phyloP scores from a whole-genome alignment of 768 basidiomycete genomes.

The Leccinum ochraceum region DNA sequence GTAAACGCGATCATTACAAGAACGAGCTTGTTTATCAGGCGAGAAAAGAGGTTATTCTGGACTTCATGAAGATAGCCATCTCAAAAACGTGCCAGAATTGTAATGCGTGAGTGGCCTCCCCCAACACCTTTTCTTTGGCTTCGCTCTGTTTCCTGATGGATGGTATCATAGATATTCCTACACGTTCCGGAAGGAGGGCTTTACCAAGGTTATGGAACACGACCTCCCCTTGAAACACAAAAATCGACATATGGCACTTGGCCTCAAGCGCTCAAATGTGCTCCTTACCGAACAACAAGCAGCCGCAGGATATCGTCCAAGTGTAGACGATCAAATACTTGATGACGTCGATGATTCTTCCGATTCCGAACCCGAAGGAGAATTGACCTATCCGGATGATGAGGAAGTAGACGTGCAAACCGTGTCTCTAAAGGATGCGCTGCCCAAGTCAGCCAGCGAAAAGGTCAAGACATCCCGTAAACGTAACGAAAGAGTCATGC shows the following conservation, averaged over 20 bases:
- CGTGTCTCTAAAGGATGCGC: slow-evolving; percentile 29
- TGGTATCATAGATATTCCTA: slow-evolving; percentile 60
- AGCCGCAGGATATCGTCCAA: slow-evolving; percentile 26
- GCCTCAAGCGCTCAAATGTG: slow-evolving; percentile 75
- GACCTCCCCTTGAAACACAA: slow-evolving; percentile 84
- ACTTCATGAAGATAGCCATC: slow-evolving; percentile 73
- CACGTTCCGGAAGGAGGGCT: slow-evolving; percentile 91
- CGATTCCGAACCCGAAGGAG: slow-evolving; percentile 49
- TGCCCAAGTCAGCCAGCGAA: slow-evolving; percentile 75
- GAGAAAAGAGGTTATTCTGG: slow-evolving; percentile 77
- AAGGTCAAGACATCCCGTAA: slow-evolving; percentile 75
- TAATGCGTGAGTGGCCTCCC: slow-evolving; percentile 66
- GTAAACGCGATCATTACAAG: slow-evolving; percentile 84
- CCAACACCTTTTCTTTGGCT: neutral
- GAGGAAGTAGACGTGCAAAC: slow-evolving; percentile 44
- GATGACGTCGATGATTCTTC: slow-evolving; percentile 52
- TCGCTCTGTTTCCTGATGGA: slow-evolving; percentile 4
- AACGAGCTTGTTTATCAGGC: slow-evolving; percentile 85
- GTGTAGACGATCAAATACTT: slow-evolving; percentile 29
- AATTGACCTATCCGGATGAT: slow-evolving; percentile 52
- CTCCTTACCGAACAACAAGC: slow-evolving; percentile 48
- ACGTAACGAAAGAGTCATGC: slow-evolving; percentile 86
- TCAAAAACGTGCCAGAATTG: slow-evolving; percentile 84
- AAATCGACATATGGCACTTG: slow-evolving; percentile 48
- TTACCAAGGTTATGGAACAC: slow-evolving; percentile 93